Conservation (phyloP, 257 asterid genomes). For the Rubia yunnanensis region DNA sequence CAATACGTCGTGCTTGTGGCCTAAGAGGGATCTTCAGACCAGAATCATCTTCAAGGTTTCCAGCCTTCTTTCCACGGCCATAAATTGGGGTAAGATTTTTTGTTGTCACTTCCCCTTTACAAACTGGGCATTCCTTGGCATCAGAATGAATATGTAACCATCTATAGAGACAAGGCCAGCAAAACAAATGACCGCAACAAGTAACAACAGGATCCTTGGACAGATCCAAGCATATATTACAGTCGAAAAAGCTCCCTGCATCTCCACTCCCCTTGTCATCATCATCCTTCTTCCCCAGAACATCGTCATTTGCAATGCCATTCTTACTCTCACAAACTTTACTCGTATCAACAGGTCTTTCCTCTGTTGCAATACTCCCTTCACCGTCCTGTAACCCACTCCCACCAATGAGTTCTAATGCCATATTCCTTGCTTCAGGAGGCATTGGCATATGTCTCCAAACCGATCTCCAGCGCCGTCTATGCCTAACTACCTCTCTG, state of each 20-base stretch:
- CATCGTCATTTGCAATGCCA: slow-evolving; percentile 36
- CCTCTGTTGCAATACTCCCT: slow-evolving; percentile 62
- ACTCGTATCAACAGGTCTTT: slow-evolving; percentile 27
- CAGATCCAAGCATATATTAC: slow-evolving; percentile 90
- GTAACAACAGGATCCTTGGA: slow-evolving; percentile 93
- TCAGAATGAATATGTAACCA: slow-evolving; percentile 88
- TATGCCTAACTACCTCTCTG: slow-evolving; percentile 49
- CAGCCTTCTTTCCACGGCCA: slow-evolving; percentile 50
- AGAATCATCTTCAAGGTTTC: slow-evolving; percentile 33
- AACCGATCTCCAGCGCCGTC: slow-evolving; percentile 57
- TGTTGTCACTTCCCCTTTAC: slow-evolving; percentile 84
- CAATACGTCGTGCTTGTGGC: slow-evolving; percentile 55
- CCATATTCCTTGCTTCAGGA: slow-evolving; percentile 54
- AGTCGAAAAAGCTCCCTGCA: slow-evolving; percentile 73
- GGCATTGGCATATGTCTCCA: slow-evolving; percentile 64
- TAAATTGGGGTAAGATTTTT: slow-evolving; percentile 78
- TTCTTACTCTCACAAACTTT: slow-evolving; percentile 46
- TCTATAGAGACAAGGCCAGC: slow-evolving; percentile 94
- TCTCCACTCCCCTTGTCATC: slow-evolving; percentile 47
- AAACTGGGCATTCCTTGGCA: slow-evolving; percentile 89
- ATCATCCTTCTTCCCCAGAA: slow-evolving; percentile 49
- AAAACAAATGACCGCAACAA: slow-evolving; percentile 92
- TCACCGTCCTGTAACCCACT: slow-evolving; percentile 58
- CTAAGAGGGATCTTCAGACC: slow-evolving; percentile 56
- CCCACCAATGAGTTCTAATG: slow-evolving; percentile 46